Evolutionary conservation across 805 yeast genomes (phyloP).

Genomic region (Blastobotrys mokoenaii): DNA sequence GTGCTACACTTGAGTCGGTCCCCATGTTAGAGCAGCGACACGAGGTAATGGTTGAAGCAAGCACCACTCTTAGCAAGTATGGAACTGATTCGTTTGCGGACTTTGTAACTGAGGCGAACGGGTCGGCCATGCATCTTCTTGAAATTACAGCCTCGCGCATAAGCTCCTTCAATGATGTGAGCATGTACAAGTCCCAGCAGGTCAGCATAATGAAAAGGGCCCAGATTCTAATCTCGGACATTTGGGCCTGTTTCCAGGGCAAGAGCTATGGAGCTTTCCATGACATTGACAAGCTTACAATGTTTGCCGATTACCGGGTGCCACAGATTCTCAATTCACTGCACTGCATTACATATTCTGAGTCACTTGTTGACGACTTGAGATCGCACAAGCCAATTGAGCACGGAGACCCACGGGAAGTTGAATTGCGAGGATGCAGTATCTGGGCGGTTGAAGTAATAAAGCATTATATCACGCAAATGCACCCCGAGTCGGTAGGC

Average conservation of each 20-base stretch:
- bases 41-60: conserved; percentile 31
- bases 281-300: conserved; percentile 34
- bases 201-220: conserved; percentile 34
- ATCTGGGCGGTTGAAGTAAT: conserved; percentile 35
- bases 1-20: conserved; percentile 25
- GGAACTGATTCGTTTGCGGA: conserved; percentile 17
- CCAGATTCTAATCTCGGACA: conserved; percentile 35
- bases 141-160: conserved; percentile 22
- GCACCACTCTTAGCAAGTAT: conserved; percentile 17
- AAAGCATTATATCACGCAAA: conserved; percentile 17
- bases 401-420: conserved; percentile 29
- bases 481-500: conserved; percentile 12
- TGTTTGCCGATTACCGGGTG: conserved; percentile 41
- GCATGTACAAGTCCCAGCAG: conserved; percentile 22
- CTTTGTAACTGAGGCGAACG: conserved; percentile 20
- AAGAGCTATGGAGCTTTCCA: conserved; percentile 28
- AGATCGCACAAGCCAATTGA: conserved; percentile 16
- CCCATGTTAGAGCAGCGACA: conserved; percentile 31
- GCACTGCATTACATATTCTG: conserved; percentile 31
- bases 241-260: conserved; percentile 38
- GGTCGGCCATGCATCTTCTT: conserved; percentile 29
- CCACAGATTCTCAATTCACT: conserved; percentile 34
- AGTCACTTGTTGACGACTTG: conserved; percentile 19
- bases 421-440: conserved; percentile 36
- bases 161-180: conserved; percentile 29